Base-by-base conservation (phyloP, 345 rosid genomes). In the Moricandia arvensis region DNA sequence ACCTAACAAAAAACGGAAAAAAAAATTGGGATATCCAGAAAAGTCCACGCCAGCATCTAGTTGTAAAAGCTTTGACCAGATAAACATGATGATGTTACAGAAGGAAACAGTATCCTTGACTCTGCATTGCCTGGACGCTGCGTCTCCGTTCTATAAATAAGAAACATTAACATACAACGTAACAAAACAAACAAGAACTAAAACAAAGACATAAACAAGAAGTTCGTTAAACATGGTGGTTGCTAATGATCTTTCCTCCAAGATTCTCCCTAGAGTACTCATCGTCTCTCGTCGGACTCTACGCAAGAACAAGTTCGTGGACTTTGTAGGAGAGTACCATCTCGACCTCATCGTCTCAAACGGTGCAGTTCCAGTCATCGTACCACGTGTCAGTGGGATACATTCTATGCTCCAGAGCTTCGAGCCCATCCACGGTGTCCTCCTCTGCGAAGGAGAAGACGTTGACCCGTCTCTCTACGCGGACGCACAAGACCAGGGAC, bases 361-460 rank as follows among this genome's bases (percentile, higher is more conserved):
- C 51, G 87, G 90, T 0, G 91, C 90, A 3, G 87, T 87, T 5
- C 94, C 90, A 4, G 86, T 89, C 29, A 89, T 89, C 3, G 86
- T 87, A 6, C 89, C 91, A 24, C 85, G 91, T 54, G 94, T 89
- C 7, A 79, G 24, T 5, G 89, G 90, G 7, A 75, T 89, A 69
- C 86, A 89, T 59, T 78, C 81, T 74, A 62, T 89, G 29, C 74
- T 89, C 3, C 79, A 80, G 31, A 87, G 84, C 72, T 87, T 89
- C 37, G 89, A 84, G 64, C 94, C 94, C 0, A 83, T 89, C 75
- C 91, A 88, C 41, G 93, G 90, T 0, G 90, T 88, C 43, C 89
- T 87, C 69, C 88, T 88, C 33, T 88, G 89, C 37, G 93, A 88
- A 80, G 93, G 93, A 17, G 93, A 89, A 73, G 91, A 89, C 33